Conservation (phyloP, 2,329 filamentous ascomycete species). For the Apiospora marii region DNA sequence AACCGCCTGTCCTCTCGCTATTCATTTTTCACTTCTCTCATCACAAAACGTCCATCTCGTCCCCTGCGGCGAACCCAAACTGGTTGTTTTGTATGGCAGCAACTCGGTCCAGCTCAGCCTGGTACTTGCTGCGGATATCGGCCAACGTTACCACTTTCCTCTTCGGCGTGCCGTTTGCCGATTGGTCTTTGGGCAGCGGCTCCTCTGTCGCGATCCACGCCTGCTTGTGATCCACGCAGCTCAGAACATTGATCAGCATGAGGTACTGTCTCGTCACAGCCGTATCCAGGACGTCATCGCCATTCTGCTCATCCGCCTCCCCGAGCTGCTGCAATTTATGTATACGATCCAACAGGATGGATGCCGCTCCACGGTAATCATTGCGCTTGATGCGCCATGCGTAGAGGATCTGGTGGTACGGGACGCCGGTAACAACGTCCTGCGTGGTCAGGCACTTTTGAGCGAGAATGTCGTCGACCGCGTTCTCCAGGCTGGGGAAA, state of each 20-base stretch:
- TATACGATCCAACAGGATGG: constrained; percentile 68
- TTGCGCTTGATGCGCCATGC: constrained; percentile 85
- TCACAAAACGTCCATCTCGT: constrained; percentile 63
- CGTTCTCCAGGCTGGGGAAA: constrained; percentile 78
- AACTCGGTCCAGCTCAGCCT: constrained; percentile 86
- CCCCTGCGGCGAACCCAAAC: constrained; percentile 74
- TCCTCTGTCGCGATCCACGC: constrained; percentile 76
- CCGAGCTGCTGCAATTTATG: constrained; percentile 67
- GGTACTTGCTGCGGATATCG: constrained; percentile 88
- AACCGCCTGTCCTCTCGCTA: not conserved
- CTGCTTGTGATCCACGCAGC: constrained; percentile 80
- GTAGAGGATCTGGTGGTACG: constrained; percentile 90
- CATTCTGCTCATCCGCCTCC: constrained; percentile 62
- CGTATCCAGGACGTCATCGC: constrained; percentile 67
- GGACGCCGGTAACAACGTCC: constrained; percentile 69
- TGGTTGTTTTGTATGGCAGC: constrained; percentile 88
- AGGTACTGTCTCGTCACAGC: constrained; percentile 79
- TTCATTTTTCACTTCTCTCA: constrained; percentile 20
- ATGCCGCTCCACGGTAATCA: constrained; percentile 83
- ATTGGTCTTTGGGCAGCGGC: constrained; percentile 28
- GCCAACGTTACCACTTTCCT: constrained; percentile 84
- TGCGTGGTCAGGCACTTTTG: constrained; percentile 74
- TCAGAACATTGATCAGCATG: constrained; percentile 91
- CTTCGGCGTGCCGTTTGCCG: constrained; percentile 49
- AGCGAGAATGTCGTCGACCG: constrained; percentile 80